Percentiles rank a stretch among this genome's conserved stretches.
phyloP scores from a whole-genome alignment of 345 rosid genomes.

The Corymbia maculata region DNA sequence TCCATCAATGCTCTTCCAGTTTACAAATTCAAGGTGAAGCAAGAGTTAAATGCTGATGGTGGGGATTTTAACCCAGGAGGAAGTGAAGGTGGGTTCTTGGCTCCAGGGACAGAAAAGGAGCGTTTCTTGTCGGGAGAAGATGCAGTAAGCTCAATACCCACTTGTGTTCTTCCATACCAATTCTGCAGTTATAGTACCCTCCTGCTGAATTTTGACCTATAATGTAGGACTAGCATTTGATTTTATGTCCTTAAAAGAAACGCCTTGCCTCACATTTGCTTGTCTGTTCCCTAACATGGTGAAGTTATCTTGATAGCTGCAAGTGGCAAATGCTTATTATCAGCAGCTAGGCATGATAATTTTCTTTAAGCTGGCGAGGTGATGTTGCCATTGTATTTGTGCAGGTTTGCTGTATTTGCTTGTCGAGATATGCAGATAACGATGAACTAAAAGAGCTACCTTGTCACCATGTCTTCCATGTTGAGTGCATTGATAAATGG shows the following conservation, averaged over 20 bases:
- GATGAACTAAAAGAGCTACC: constrained; percentile 62
- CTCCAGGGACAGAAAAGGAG: constrained; percentile 60
- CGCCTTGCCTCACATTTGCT: neutral
- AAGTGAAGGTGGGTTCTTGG: constrained; percentile 62
- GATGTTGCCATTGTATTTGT: neutral
- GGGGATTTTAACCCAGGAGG: constrained; percentile 24
- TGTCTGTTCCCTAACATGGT: neutral
- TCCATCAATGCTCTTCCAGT: constrained; percentile 62
- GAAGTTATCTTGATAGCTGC: neutral
- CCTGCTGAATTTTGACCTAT: neutral
- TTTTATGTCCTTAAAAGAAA: neutral
- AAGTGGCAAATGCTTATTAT: neutral
- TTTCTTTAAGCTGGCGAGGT: neutral
- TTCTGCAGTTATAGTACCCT: neutral
- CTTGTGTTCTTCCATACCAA: neutral
- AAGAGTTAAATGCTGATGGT: constrained; percentile 11
- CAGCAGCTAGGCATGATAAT: neutral
- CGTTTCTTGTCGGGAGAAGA: constrained; percentile 77
- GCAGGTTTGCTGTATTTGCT: constrained; percentile 77
- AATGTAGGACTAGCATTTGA: neutral
- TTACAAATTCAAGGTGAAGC: constrained; percentile 53
- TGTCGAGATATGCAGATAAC: constrained; percentile 48
- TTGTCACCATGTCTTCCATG: constrained; percentile 63
- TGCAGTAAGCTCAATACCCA: constrained; percentile 48
- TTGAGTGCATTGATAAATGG: constrained; percentile 73